Evolutionary conservation across 352 stramenopile species (phyloP).

Genomic region (Phytophthora hybrid): DNA sequence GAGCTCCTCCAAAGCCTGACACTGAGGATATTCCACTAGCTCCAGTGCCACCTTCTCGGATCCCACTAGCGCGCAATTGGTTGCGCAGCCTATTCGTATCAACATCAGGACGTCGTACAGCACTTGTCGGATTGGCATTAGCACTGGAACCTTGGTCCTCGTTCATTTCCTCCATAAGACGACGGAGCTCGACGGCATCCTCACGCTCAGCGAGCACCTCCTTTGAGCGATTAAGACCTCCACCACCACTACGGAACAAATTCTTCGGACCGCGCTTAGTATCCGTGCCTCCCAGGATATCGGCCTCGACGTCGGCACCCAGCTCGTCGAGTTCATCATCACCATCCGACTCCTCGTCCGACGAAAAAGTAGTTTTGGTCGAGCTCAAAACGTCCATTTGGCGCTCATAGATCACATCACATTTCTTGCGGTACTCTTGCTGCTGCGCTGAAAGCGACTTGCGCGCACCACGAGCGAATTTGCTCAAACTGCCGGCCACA

Average conservation of each 20-base stretch:
- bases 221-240: conserved; percentile 80
- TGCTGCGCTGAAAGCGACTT: conserved; percentile 86
- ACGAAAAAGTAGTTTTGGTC: conserved; percentile 68
- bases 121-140: conserved; percentile 39
- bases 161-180: conserved; percentile 87
- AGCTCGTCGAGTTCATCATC: conserved; percentile 79
- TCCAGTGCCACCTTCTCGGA: conserved; percentile 57
- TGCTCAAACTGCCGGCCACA: conserved; percentile 76
- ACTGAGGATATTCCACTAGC: conserved; percentile 44
- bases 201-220: conserved; percentile 78
- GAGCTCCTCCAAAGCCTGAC: conserved; percentile 31
- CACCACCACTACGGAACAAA: conserved; percentile 78
- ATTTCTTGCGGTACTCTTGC: conserved; percentile 88
- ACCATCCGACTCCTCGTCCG: conserved; percentile 77
- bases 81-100: conserved; percentile 69
- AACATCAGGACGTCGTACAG: conserved; percentile 66
- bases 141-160: conserved; percentile 57
- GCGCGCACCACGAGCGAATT: conserved; percentile 80
- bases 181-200: conserved; percentile 79
- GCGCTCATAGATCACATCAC: conserved; percentile 84
- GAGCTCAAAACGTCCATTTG: conserved; percentile 86
- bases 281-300: conserved; percentile 72
- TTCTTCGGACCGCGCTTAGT: conserved; percentile 77
- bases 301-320: conserved; percentile 80
- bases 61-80: conserved; percentile 78